phyloP scores from a whole-genome alignment of 768 basidiomycete species.

The Pholiota microspora region DNA sequence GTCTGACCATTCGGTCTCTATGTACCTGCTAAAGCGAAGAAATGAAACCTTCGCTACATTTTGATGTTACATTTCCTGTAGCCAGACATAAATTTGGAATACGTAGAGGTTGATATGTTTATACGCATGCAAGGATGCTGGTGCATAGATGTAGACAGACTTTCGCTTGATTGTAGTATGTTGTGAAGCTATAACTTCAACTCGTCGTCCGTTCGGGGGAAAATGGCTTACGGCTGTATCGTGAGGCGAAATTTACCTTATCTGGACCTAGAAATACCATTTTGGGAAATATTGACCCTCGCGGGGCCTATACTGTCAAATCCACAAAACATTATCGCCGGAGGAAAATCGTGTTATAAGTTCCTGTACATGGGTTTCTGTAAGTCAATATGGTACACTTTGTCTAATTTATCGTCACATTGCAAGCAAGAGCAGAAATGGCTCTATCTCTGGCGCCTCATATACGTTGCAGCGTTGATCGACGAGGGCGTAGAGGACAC shows the following conservation, averaged over 20 bases:
- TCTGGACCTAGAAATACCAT: background rate
- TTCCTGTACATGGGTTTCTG: too few relatives aligned
- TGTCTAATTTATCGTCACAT: too few relatives aligned
- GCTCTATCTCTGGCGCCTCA: background rate
- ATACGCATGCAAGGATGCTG: background rate
- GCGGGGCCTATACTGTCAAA: background rate
- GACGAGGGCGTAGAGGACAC: slow-evolving; percentile 9
- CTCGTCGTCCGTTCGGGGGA: too few relatives aligned
- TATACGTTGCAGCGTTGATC: slow-evolving; percentile 4
- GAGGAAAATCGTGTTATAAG: too few relatives aligned
- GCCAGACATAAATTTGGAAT: background rate
- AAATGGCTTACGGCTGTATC: background rate
- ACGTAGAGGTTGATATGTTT: background rate
- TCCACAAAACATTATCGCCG: too few relatives aligned
- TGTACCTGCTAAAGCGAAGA: background rate
- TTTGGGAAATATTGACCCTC: background rate
- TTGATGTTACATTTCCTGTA: background rate
- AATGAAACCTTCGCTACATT: too few relatives aligned
- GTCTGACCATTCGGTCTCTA: background rate
- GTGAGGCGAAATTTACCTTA: background rate
- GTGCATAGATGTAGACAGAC: background rate
- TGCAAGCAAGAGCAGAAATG: too few relatives aligned
- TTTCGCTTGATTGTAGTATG: too few relatives aligned
- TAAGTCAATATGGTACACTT: too few relatives aligned
- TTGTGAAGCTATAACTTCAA: too few relatives aligned